phyloP scores from a whole-genome alignment of 2,329 filamentous ascomycete species.

The Trichoderma sp. region DNA sequence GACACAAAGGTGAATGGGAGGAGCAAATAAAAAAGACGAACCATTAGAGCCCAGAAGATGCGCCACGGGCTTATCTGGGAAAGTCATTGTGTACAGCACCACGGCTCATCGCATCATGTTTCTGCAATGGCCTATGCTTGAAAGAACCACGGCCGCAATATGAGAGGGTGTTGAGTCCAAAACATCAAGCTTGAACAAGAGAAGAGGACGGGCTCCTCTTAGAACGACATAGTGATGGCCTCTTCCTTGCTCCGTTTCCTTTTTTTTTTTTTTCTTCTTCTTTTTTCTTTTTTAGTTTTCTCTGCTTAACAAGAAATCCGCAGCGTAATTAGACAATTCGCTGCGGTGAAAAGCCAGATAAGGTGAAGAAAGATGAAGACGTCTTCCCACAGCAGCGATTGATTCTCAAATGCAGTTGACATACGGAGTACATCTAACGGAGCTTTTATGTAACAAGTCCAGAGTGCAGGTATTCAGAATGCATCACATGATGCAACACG shows the following conservation, averaged over 20 bases:
- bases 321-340: background rate
- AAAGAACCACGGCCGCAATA: background rate
- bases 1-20: background rate
- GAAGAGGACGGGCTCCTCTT: background rate
- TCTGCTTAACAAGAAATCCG: background rate
- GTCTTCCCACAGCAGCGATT: background rate
- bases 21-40: slow-evolving; percentile 31
- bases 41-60: slow-evolving; percentile 59
- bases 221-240: background rate
- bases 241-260: background rate
- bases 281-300: background rate
- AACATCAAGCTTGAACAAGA: background rate
- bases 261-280: background rate
- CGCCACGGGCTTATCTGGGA: slow-evolving; percentile 49
- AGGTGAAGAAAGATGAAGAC: background rate
- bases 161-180: background rate
- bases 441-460: background rate
- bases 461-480: background rate
- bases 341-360: background rate
- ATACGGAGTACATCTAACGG: background rate
- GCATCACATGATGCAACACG: background rate
- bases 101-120: slow-evolving; percentile 28
- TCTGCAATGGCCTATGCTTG: background rate
- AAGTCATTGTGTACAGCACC: slow-evolving; percentile 37
- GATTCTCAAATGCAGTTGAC: background rate